Evolutionary conservation across 1,139 yeast species (phyloP).

Genomic region (Yamadazyma triangularis): DNA sequence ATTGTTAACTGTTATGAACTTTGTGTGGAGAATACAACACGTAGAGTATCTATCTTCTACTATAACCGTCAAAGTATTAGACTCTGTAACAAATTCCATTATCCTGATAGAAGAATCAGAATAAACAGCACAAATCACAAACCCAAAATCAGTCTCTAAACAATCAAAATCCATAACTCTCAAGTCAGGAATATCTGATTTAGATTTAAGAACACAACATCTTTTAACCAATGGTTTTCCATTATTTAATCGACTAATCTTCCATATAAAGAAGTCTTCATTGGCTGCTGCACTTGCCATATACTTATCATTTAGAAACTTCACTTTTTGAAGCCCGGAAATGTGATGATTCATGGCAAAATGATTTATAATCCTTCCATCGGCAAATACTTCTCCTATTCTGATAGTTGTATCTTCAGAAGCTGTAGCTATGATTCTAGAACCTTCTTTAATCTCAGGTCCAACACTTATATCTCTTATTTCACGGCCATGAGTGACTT

Average conservation of each 20-base stretch:
- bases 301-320: conserved; percentile 48
- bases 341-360: conserved; percentile 79
- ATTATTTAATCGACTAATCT: conserved; percentile 29
- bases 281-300: conserved; percentile 75
- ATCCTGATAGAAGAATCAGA: conserved; percentile 77
- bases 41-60: conserved; percentile 55
- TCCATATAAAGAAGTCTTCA: conserved; percentile 87
- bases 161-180: conserved; percentile 82
- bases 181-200: conserved; percentile 66
- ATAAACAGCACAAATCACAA: conserved; percentile 64
- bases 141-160: conserved; percentile 34
- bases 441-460: conserved; percentile 17
- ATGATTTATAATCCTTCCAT: conserved; percentile 40
- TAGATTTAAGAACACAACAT: conserved; percentile 44
- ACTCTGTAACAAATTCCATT: conserved; percentile 47
- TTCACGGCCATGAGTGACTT: conserved; percentile 90
- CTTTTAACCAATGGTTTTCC: conserved; percentile 41
- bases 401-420: conserved; percentile 85
- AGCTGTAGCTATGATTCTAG: conserved; percentile 58
- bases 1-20: conserved; percentile 38
- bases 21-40: conserved; percentile 63
- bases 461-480: conserved; percentile 62
- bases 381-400: conserved; percentile 40
- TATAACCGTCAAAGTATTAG: conserved; percentile 38
- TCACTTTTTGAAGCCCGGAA: conserved; percentile 78